phyloP scores from a whole-genome alignment of 805 yeast species.

The Cyberlindnera subsufficiens region DNA sequence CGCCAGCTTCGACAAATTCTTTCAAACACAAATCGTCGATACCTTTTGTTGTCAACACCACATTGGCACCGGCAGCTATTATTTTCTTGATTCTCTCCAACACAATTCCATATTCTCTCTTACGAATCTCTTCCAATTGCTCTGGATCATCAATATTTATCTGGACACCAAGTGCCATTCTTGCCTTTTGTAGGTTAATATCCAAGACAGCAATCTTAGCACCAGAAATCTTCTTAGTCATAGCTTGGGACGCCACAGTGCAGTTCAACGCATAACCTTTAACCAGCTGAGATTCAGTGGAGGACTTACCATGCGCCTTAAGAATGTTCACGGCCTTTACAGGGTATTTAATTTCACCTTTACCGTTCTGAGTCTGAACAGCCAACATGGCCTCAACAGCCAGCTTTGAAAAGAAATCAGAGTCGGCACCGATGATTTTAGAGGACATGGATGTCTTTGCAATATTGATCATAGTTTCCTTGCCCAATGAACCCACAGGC shows the following conservation, averaged over 20 bases:
- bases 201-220: constrained; percentile 90
- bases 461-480: constrained; percentile 79
- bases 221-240: constrained; percentile 61
- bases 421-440: constrained; percentile 90
- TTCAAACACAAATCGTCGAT: constrained; percentile 98
- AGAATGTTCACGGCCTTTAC: constrained; percentile 94
- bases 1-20: constrained; percentile 80
- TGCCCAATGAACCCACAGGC: constrained; percentile 67
- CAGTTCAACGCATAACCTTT: constrained; percentile 96
- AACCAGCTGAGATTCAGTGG: constrained; percentile 79
- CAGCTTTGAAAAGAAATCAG: constrained; percentile 82
- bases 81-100: constrained; percentile 76
- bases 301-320: constrained; percentile 94
- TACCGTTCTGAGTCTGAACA: constrained; percentile 81
- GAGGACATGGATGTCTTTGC: constrained; percentile 98
- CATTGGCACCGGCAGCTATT: constrained; percentile 77
- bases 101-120: constrained; percentile 75
- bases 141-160: constrained; percentile 97
- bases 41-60: constrained; percentile 92
- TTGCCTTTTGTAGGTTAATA: constrained; percentile 89
- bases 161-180: constrained; percentile 98
- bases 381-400: constrained; percentile 95
- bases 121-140: constrained; percentile 89
- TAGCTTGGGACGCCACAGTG: constrained; percentile 96
- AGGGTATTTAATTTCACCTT: constrained; percentile 89